Base-by-base conservation (phyloP, 2,329 filamentous ascomycete species). In the Aspergillus novofumigatus region DNA sequence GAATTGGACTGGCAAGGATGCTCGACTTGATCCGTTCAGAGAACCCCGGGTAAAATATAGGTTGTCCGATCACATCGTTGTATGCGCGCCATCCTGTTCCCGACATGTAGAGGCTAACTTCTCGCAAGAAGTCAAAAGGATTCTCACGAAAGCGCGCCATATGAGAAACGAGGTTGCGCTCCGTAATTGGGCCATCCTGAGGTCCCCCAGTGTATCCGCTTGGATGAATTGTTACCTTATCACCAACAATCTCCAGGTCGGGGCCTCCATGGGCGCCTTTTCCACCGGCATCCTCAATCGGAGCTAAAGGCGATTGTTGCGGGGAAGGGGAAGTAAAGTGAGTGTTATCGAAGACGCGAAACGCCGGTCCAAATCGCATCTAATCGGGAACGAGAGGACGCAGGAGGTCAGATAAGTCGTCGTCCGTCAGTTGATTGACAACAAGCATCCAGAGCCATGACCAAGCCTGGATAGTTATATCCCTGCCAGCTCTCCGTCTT, bases 41-140 rank as follows among this genome's bases (percentile, higher is more conserved):
- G 76, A 96, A 99, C 26, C 94, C 94, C 0, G 87, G 78, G 74
- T 97, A 99, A 78, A 93, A 97, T 62, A 97, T 88, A 9, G 92
- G 91, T 72, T 96, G 92, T 23, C 94, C 94, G 66, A 97, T 88
- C 61, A 92, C 83, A 60, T 89, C 80, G 69, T 97, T 91, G 78
- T 99, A 99, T 59, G 90, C 91, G 59, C 94, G 90, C 94, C 94
- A 99, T 72, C 92, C 93, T 52, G 90, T 89, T 54, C 94, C 94
- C 11, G 91, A 93, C 62, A 97, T 89, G 75, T 97, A 92, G 35
- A 96, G 82, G 49, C 90, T 94, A 35, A 99, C 88, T 78, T 99
- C 94, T 64, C 92, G 91, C 29, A 97, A 85, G 72, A 97, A 97
- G 62, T 92, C 82, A 62, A 88, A 77, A 1, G 86, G 86, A 54